Conservation (phyloP, 306 rosid genomes). For the Cyamopsis tetragonoloba region DNA sequence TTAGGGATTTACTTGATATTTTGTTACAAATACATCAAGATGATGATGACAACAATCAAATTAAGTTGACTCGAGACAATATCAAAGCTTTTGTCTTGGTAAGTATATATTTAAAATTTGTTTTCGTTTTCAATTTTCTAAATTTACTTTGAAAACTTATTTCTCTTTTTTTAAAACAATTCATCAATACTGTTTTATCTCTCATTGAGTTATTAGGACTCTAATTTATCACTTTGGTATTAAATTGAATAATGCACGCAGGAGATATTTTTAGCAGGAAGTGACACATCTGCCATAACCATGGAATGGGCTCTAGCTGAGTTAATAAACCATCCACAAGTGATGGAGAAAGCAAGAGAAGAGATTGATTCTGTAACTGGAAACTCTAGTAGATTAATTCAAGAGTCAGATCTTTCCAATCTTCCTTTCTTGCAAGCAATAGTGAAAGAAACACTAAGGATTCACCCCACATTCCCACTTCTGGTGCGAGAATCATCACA, state of each 20-base stretch:
- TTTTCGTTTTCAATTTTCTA: too few relatives aligned
- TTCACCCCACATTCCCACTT: slow-evolving; percentile 66
- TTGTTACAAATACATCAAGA: slow-evolving; percentile 45
- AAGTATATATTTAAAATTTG: background rate
- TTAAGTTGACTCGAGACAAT: slow-evolving; percentile 43
- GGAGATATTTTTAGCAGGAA: slow-evolving; percentile 57
- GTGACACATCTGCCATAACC: slow-evolving; percentile 43
- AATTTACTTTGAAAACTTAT: background rate
- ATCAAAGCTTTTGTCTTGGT: slow-evolving; percentile 69
- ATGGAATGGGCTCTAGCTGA: slow-evolving; percentile 55
- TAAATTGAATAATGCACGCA: too few relatives aligned
- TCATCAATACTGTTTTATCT: too few relatives aligned
- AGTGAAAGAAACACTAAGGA: slow-evolving; percentile 69
- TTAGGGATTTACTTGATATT: slow-evolving; percentile 50
- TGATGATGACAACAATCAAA: slow-evolving; percentile 41
- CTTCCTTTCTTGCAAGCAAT: slow-evolving; percentile 65
- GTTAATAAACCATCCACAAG: slow-evolving; percentile 54
- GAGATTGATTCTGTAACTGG: slow-evolving; percentile 45
- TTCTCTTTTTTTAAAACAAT: too few relatives aligned
- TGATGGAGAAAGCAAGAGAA: slow-evolving; percentile 61
- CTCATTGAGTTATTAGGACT: too few relatives aligned
- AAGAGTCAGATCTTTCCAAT: slow-evolving; percentile 55
- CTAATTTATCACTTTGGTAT: too few relatives aligned
- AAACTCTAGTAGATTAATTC: slow-evolving; percentile 35
- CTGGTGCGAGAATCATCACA: slow-evolving; percentile 45